Conservation (phyloP, 169 alveolate species). For the Eimeria tenella region DNA sequence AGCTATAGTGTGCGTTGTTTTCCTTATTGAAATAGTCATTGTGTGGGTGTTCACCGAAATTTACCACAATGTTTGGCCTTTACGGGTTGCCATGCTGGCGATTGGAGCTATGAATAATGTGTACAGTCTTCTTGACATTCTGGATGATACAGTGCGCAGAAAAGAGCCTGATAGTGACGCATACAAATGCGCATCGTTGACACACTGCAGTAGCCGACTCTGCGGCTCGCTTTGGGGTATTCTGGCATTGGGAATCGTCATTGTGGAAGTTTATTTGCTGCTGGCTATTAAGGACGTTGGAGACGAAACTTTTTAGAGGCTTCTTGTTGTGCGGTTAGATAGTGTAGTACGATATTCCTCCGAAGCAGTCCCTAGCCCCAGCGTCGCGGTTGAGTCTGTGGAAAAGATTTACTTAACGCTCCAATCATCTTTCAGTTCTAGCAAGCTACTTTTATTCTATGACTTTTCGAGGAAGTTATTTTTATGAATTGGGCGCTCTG, state of each 20-base stretch:
- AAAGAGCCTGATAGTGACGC: constrained; percentile 85
- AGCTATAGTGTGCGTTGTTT: constrained; percentile 81
- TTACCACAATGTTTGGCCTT: constrained; percentile 81
- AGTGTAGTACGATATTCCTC: too few species aligned
- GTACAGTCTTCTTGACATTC: constrained; percentile 84
- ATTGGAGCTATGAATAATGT: constrained; percentile 85
- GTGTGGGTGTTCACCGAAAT: constrained; percentile 82
- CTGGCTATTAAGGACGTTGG: constrained; percentile 83
- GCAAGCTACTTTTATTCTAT: too few species aligned
- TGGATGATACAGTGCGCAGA: constrained; percentile 85
- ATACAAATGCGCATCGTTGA: constrained; percentile 83
- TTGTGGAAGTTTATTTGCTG: constrained; percentile 81
- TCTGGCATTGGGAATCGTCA: constrained; percentile 78
- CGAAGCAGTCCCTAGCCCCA: too few species aligned
- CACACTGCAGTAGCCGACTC: constrained; percentile 83
- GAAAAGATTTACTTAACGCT: too few species aligned
- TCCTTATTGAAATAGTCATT: constrained; percentile 76
- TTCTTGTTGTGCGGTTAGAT: too few species aligned
- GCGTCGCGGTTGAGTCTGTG: too few species aligned
- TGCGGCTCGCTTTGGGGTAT: constrained; percentile 85
- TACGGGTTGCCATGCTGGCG: constrained; percentile 82
- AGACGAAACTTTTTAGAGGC: constrained; percentile 46
- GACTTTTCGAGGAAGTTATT: too few species aligned
- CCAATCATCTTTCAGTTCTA: too few species aligned
- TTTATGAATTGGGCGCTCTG: too few species aligned